These are phyloP conservation scores for Phialemoniopsis sp. DNA, from an alignment of 2,329 filamentous ascomycete species.

Conservation along the genomic window DNA sequence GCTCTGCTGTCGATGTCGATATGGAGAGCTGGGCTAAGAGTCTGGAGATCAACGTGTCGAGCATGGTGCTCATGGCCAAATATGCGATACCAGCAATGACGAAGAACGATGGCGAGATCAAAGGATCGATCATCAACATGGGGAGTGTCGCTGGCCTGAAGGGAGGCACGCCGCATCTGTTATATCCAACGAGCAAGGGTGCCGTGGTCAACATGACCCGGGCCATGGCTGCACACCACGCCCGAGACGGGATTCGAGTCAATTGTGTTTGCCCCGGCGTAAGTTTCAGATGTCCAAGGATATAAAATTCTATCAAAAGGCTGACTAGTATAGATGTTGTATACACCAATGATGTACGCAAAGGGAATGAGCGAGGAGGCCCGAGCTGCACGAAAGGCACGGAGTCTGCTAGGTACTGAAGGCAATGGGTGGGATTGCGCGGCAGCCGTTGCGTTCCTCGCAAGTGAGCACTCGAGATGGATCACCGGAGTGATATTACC, in stretches of 20 bases:
- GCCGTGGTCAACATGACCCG: constrained; percentile 47
- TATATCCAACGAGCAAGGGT: constrained; percentile 44
- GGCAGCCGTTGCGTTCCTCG: constrained; percentile 31
- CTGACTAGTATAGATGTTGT: constrained; percentile 28
- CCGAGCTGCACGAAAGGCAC: constrained; percentile 27
- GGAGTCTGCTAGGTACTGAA: constrained; percentile 34
- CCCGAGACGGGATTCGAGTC: constrained; percentile 36
- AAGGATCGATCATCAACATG: constrained; percentile 58
- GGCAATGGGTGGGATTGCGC: constrained; percentile 39
- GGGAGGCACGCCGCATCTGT: constrained; percentile 38
- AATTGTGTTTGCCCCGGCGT: constrained; percentile 42
- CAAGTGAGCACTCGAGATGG: constrained; percentile 34
- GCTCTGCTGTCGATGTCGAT: constrained; percentile 58
- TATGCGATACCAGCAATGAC: constrained; percentile 57
- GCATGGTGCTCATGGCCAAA: constrained; percentile 63
- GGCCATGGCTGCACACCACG: constrained; percentile 47
- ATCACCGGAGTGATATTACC: constrained; percentile 35
- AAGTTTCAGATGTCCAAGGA: no score
- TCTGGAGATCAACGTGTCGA: constrained; percentile 58
- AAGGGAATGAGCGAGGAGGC: constrained; percentile 32
- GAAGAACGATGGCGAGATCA: constrained; percentile 41
- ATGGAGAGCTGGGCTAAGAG: constrained; percentile 52
- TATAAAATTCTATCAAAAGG: no score
- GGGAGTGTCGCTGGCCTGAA: constrained; percentile 53
- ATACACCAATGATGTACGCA: constrained; percentile 38